Evolutionary conservation across 2,329 filamentous ascomycete species (phyloP), one percentile per base, ranked within the genome.

Genomic region (Colletotrichum phormii): DNA sequence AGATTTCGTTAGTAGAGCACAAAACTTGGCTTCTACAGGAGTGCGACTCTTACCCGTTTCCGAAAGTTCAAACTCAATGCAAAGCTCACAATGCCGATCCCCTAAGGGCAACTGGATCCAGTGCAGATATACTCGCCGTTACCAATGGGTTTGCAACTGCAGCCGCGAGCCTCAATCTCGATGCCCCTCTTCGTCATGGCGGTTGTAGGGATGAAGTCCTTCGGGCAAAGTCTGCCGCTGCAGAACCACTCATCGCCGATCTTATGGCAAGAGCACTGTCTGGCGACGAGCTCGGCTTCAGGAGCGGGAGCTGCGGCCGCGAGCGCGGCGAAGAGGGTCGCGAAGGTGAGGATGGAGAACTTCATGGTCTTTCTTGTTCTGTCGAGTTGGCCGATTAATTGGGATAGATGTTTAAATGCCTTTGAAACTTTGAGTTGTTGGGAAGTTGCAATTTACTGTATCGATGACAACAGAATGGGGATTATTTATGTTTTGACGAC

Each of bases 251-350:
- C 57, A 9, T 42, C 13, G 37, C 35, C 58, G 31, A 57, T 4
- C 29, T 63, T 72, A 4, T 29, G 26, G 51, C 69, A 72, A 1
- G 51, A 51, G 53, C 69, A 72, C 29, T 63, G 64, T 51, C 68
- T 62, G 5, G 64, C 64, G 8, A 37, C 64, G n/a, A 71, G 57
- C 37, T 63, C 64, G 5, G 29, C 49, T 9, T n/a, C 3, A 18
- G 64, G 51, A 8, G 37, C 51, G 18, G 69, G 58, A 15, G 51
- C 58, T 15, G 69, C 58, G 4, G 53, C 33, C 4, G 37, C 64
- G 13, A 72, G 18, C 6, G 58, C 58, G 4, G 22, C 64, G 22
- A 72, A 33, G 24, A 59, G n/a, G n/a, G 64, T n/a, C 31, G 42
- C 26, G 22, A 72, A 9, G 2, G 64, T 42, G 31, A 68, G 7